Evolutionary conservation across 2,329 filamentous ascomycete genomes (phyloP), one percentile per base, ranked within the genome.

Genomic region (Curvularia eragrostidis): DNA sequence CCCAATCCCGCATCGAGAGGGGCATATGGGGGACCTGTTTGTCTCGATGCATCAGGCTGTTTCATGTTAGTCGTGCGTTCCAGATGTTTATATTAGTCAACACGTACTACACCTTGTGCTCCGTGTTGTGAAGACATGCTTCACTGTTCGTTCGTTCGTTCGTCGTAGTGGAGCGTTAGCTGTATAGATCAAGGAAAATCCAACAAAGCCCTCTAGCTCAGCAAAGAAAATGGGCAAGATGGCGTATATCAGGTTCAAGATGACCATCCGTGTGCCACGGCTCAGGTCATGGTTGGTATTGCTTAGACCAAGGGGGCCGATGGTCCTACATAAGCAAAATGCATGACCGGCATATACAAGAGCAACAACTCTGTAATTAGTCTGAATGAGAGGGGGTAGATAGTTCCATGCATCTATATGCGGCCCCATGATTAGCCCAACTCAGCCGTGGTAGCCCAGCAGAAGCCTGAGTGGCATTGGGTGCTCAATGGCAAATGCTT

Each of bases 11-110:
- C 59, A 48, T 67, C 63, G 32, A 42, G 48, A 21, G 73, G 72
- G 24, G 73, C 52, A 63, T 74, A 75, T 47, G 74, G 74, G 57
- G 72, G 67, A n/a, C 60, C 57, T 49, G 48, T 50, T 42, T 48
- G 54, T 13, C 48, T 23, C 24, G 55, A 32, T 24, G 28, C 50
- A 24, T 38, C 36, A 26, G 52, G 51, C 62, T 67, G 58, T 23
- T 26, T 48, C 47, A 64, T 44, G 34, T 56, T 43, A 61, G 19
- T 52, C 48, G 12, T n/a, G 47, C 28, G 42, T 23, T 48, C 8
- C 24, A 42, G 4, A 42, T 49, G 21, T 32, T 26, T 18, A n/a
- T 10, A 26, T 3, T 39, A 38, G n/a, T 47, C 38, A 26, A 32
- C 23, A 60, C 62, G 52, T 36, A 62, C 56, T 39, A 51, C 48